A percentile compares a stretch with the other conserved stretches of the same genome.
Conservation (phyloP, 2,329 filamentous ascomycete genomes). For the Penicillium sp. region DNA sequence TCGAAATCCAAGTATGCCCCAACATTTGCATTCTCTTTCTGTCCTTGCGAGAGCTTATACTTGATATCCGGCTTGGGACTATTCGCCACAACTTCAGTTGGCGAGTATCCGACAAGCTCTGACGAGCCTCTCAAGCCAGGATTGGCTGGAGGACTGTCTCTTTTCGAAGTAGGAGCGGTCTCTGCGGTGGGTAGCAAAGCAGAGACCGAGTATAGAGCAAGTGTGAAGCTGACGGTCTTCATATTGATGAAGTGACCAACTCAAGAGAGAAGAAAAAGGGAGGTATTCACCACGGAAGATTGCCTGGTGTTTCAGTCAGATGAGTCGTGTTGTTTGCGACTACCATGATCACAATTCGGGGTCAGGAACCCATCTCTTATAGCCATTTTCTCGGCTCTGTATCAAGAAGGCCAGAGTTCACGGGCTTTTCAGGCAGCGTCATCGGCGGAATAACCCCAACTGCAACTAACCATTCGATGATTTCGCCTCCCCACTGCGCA, state of each 20-base stretch:
- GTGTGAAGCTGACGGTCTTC: constrained; percentile 9
- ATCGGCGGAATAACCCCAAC: too few species aligned
- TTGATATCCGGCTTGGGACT: constrained; percentile 33
- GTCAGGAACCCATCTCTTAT: background rate
- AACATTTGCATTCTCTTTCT: constrained; percentile 46
- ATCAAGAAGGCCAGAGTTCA: too few species aligned
- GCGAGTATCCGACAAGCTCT: constrained; percentile 36
- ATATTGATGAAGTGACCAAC: background rate
- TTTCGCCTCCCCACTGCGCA: too few species aligned
- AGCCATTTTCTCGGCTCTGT: background rate
- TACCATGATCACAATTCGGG: too few species aligned
- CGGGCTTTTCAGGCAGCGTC: too few species aligned
- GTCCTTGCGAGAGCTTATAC: constrained; percentile 45
- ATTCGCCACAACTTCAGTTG: constrained; percentile 30
- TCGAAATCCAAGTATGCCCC: constrained; percentile 53
- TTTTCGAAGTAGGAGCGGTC: constrained; percentile 19
- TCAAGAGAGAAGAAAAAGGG: background rate
- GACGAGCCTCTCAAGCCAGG: constrained; percentile 26
- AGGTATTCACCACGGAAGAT: background rate
- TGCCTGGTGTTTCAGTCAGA: too few species aligned
- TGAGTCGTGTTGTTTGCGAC: too few species aligned
- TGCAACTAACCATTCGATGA: too few species aligned
- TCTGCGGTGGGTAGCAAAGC: constrained; percentile 10
- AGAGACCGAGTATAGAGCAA: constrained; percentile 2
- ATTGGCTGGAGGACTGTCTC: constrained; percentile 12